A percentile compares a stretch with the other conserved stretches of the same genome.
phyloP scores from a whole-genome alignment of 2,329 filamentous ascomycete genomes.

The Pseudogymnoascus pannorum region DNA sequence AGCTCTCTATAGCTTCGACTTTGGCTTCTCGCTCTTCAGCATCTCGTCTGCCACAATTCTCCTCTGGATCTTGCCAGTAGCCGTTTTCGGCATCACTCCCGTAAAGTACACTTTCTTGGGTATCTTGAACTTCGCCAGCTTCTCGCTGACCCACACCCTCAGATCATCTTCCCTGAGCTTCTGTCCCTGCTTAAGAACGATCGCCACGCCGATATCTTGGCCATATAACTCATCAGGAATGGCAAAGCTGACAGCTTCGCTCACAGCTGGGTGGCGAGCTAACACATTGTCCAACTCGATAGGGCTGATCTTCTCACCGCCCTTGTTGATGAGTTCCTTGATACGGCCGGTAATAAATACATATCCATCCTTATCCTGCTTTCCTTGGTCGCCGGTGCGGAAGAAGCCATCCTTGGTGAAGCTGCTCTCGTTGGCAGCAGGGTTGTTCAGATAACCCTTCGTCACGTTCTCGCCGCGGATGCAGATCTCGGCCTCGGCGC shows the following conservation, averaged over 20 bases:
- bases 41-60: slow-evolving; percentile 81
- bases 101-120: slow-evolving; percentile 83
- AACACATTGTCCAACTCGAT: slow-evolving; percentile 83
- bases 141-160: slow-evolving; percentile 60
- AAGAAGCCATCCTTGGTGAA: slow-evolving; percentile 76
- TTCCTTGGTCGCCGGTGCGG: slow-evolving; percentile 81
- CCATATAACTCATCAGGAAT: slow-evolving; percentile 77
- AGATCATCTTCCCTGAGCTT: slow-evolving; percentile 52
- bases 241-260: slow-evolving; percentile 77
- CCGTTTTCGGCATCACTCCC: slow-evolving; percentile 79
- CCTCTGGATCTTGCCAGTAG: slow-evolving; percentile 84
- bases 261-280: slow-evolving; percentile 62
- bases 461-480: slow-evolving; percentile 79
- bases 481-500: slow-evolving; percentile 72
- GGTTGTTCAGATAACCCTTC: slow-evolving; percentile 78
- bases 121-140: slow-evolving; percentile 75
- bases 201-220: slow-evolving; percentile 70
- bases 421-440: slow-evolving; percentile 63
- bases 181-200: slow-evolving; percentile 63
- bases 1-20: slow-evolving; percentile 34
- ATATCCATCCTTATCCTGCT: slow-evolving; percentile 72
- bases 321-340: slow-evolving; percentile 89
- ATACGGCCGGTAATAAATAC: slow-evolving; percentile 83
- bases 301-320: slow-evolving; percentile 82
- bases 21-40: slow-evolving; percentile 58